phyloP scores from a whole-genome alignment of 2,329 filamentous ascomycete species.

The Aspergillus aculeatus region DNA sequence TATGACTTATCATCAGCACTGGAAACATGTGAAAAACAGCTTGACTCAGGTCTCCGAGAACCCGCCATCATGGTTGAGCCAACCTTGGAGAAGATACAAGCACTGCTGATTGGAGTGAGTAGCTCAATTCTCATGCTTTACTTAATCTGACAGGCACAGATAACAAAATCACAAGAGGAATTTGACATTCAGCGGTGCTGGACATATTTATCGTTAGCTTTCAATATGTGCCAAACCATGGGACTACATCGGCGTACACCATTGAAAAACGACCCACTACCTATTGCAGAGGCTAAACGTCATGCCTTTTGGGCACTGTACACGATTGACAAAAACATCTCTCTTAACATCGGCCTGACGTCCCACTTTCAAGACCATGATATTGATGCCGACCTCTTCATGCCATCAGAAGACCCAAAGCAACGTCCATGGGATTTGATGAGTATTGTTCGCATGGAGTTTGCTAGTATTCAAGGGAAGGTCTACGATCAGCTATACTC shows the following conservation, averaged over 20 bases:
- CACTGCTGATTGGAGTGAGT: conserved; percentile 23
- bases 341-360: conserved; percentile 24
- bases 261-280: conserved; percentile 14
- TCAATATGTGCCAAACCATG: conserved; percentile 26
- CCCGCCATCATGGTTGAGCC: conserved; percentile 22
- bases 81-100: conserved; percentile 25
- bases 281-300: conserved; percentile 22
- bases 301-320: conserved; percentile 28
- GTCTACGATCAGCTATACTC: conserved; percentile 29
- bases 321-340: conserved; percentile 28
- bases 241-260: conserved; percentile 21
- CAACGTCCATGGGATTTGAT: conserved; percentile 26
- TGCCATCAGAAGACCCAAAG: conserved; percentile 17
- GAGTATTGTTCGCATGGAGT: conserved; percentile 22
- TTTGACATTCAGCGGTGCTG: conserved; percentile 26
- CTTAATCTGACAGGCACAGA: conserved; percentile 14
- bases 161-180: conserved; percentile 29
- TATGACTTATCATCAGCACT: conserved; percentile 17
- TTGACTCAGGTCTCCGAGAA: conserved; percentile 17
- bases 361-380: conserved; percentile 31
- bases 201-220: conserved; percentile 26
- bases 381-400: conserved; percentile 23
- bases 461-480: conserved; percentile 23
- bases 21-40: conserved; percentile 18
- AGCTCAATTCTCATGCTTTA: background rate